Evolutionary conservation across 352 stramenopile genomes (phyloP).

Genomic region (Phytophthora sp.): DNA sequence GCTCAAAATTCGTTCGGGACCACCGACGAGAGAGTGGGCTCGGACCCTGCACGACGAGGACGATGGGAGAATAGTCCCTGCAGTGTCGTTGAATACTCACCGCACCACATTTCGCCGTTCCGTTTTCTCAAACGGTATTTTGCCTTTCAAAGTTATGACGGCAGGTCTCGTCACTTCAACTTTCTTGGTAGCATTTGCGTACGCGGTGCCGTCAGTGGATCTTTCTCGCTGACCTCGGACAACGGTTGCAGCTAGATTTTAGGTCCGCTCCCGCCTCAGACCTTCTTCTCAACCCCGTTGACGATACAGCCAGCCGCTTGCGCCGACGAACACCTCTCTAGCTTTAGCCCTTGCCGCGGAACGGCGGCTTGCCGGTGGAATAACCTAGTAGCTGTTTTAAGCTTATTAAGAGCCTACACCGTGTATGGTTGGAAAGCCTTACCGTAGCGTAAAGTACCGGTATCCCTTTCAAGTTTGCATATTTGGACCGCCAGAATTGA

Average conservation of each 20-base stretch:
- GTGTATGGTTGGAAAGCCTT: conserved; percentile 25
- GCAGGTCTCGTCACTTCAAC: too few relatives aligned
- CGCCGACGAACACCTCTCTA: conserved; percentile 13
- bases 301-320: neutral
- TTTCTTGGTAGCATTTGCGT: too few relatives aligned
- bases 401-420: too few relatives aligned
- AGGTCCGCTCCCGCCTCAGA: conserved; percentile 2
- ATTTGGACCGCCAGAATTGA: conserved; percentile 33
- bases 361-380: too few relatives aligned
- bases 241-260: conserved; percentile 4
- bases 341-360: too few relatives aligned
- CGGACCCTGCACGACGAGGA: conserved; percentile 29
- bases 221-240: neutral
- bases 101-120: conserved; percentile 9
- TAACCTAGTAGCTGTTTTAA: too few relatives aligned
- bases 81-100: conserved; percentile 33
- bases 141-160: neutral
- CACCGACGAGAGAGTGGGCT: conserved; percentile 26
- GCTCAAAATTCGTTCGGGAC: conserved; percentile 4
- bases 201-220: too few relatives aligned
- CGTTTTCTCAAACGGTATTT: conserved; percentile 5
- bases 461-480: conserved; percentile 16
- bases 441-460: neutral
- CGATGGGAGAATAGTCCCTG: conserved; percentile 28
- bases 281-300: too few relatives aligned